A percentile compares a stretch with the other conserved stretches of the same genome.
phyloP scores from a whole-genome alignment of 2,329 filamentous ascomycete species.

The Alternaria incomplexa region DNA sequence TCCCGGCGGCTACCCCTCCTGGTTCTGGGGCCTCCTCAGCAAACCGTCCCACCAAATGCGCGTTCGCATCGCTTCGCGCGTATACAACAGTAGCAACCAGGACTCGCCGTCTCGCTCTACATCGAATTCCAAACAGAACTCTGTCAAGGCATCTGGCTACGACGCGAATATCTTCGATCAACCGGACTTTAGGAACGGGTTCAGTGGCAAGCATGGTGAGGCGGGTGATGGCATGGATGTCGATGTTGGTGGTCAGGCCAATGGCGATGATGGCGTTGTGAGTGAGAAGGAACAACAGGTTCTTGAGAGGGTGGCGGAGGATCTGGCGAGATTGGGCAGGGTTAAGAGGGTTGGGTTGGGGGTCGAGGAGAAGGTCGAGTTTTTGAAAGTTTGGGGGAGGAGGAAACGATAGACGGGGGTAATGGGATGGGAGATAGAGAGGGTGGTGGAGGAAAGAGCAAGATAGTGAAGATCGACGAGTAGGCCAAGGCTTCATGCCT shows the following conservation, averaged over 20 bases:
- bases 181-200: conserved; percentile 30
- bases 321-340: conserved; percentile 82
- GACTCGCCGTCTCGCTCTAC: conserved; percentile 20
- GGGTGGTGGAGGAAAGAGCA: neutral
- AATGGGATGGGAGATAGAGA: neutral
- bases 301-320: conserved; percentile 81
- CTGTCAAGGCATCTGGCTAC: conserved; percentile 29
- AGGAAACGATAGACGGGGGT: conserved; percentile 29
- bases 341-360: conserved; percentile 89
- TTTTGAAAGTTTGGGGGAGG: conserved; percentile 73
- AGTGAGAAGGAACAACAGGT: conserved; percentile 66
- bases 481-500: neutral
- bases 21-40: conserved; percentile 86
- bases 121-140: conserved; percentile 4
- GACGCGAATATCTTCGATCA: conserved; percentile 44
- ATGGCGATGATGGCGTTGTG: conserved; percentile 14
- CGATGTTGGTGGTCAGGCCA: conserved; percentile 5
- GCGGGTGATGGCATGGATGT: conserved; percentile 27
- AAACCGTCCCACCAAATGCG: conserved; percentile 87
- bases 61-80: conserved; percentile 83
- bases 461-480: too few relatives aligned
- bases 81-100: conserved; percentile 52
- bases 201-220: conserved; percentile 14
- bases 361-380: conserved; percentile 80
- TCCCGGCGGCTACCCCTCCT: conserved; percentile 72